Conservation (phyloP, 768 basidiomycete species). For the Phlebiopsis flavidoalba region DNA sequence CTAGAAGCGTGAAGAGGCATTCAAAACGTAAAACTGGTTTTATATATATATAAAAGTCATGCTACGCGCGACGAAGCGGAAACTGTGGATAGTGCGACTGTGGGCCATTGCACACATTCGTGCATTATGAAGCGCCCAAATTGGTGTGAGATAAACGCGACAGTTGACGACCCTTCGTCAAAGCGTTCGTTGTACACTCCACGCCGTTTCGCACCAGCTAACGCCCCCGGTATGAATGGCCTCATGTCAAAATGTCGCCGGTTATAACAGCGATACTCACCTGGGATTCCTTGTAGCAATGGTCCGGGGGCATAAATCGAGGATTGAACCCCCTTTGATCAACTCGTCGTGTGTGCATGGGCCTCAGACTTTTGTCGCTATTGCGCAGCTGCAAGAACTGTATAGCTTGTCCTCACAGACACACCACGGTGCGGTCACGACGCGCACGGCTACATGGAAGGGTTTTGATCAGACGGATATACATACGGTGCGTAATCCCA, state of each 20-base stretch:
- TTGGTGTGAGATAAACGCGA: too few relatives aligned
- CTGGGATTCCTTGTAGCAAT: constrained; percentile 26
- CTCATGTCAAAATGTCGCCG: too few relatives aligned
- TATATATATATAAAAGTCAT: too few relatives aligned
- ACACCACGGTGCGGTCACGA: constrained; percentile 80
- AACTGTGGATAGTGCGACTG: too few relatives aligned
- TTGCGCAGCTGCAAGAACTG: constrained; percentile 55
- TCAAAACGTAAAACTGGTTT: constrained; percentile 49
- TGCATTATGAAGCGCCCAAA: too few relatives aligned
- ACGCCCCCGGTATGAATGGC: too few relatives aligned
- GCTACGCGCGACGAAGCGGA: too few relatives aligned
- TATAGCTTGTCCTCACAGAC: constrained; percentile 62
- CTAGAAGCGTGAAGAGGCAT: constrained; percentile 90
- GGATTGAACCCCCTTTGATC: constrained; percentile 59
- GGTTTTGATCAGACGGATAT: constrained; percentile 65
- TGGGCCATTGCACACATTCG: too few relatives aligned
- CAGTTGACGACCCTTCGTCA: too few relatives aligned
- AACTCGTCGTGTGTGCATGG: constrained; percentile 85
- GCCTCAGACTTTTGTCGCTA: constrained; percentile 69
- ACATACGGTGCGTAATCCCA: constrained; percentile 48
- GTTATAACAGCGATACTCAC: too few relatives aligned
- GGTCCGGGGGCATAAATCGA: constrained; percentile 54
- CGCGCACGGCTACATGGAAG: constrained; percentile 65
- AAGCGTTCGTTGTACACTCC: too few relatives aligned
- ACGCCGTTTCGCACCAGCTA: too few relatives aligned